Base-by-base conservation (phyloP, 352 stramenopile species). In the Phytophthora chlamydospora region DNA sequence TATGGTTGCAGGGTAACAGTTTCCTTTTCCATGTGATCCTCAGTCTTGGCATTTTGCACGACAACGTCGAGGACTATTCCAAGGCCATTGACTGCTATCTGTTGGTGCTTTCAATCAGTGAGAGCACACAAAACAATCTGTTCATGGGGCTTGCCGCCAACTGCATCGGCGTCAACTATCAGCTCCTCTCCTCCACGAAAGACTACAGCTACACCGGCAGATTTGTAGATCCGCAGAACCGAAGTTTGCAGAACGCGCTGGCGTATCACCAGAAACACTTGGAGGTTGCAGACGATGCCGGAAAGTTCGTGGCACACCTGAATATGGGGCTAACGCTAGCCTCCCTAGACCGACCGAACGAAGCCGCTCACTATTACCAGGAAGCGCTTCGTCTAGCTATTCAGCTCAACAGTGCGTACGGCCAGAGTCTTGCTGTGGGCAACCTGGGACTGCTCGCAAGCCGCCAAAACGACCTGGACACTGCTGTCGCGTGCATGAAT, bases 101-200 rank as follows among this genome's bases (percentile, higher is more conserved):
- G 46, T 62, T 93, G 41, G 90, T 95, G 62, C 81, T 96, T 10
- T 91, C 76, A 4, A 91, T 97, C 56, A 93, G 87, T 40, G 75
- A 91, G 39, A 88, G 85, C 62, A 89, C 88, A 13, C 68, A 94
- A 34, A 86, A 96, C 49, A 80, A 68, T 41, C 42, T 88, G 21
- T 93, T 93, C 56, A 82, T 88, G 47, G 80, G 66, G 3, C 69
- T 97, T 14, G 88, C 87, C 6, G 72, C 90, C 40, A 96, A 96
- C 56, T 96, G 87, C 65, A 96, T 96, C 46, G 90, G 90, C 19
- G 86, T 97, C 57, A 77, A 96, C 69, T 92, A 93, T 58, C 89
- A 96, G 73, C 71, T 95, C 4, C 58, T 85, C 21, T 85, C 83
- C 3, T 71, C 61, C 0, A 64, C 64, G 21, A 88, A 84, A 61